Percentiles rank a stretch among this genome's conserved stretches.
Evolutionary conservation across 257 asterid species (phyloP).

Genomic region (Solanum chmielewskii): DNA sequence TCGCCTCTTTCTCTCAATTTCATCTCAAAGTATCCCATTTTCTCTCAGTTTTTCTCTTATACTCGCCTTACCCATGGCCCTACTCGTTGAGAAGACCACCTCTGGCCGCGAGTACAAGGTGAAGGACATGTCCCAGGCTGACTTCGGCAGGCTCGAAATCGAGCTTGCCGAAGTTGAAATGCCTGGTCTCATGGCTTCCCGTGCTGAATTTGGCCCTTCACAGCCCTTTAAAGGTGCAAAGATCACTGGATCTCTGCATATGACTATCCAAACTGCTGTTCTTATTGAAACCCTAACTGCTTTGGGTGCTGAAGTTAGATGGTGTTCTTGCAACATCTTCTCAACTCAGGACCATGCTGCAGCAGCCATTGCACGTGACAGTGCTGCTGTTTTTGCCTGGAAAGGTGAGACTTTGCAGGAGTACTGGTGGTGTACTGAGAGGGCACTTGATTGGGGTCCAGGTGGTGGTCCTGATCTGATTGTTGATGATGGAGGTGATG

Average conservation of each 20-base stretch:
- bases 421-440: conserved; percentile 96
- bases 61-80: conserved; percentile 36
- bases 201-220: conserved; percentile 61
- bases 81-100: conserved; percentile 58
- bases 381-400: conserved; percentile 93
- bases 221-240: conserved; percentile 72
- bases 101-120: conserved; percentile 87
- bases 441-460: conserved; percentile 87
- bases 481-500: conserved; percentile 89
- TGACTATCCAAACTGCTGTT: conserved; percentile 87
- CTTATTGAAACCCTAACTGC: conserved; percentile 71
- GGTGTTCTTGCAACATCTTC: conserved; percentile 92
- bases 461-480: conserved; percentile 76
- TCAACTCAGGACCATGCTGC: conserved; percentile 92
- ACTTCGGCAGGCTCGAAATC: conserved; percentile 76
- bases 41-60: background rate
- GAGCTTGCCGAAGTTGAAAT: conserved; percentile 87
- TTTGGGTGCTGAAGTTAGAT: conserved; percentile 77
- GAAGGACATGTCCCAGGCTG: conserved; percentile 89
- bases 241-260: conserved; percentile 75
- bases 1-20: background rate
- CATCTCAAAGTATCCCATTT: background rate
- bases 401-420: conserved; percentile 71
- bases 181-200: conserved; percentile 79
- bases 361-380: conserved; percentile 76